These are phyloP conservation scores for Trichophyton rubrum DNA, from an alignment of 2,329 filamentous ascomycete genomes.

Conservation along the genomic window DNA sequence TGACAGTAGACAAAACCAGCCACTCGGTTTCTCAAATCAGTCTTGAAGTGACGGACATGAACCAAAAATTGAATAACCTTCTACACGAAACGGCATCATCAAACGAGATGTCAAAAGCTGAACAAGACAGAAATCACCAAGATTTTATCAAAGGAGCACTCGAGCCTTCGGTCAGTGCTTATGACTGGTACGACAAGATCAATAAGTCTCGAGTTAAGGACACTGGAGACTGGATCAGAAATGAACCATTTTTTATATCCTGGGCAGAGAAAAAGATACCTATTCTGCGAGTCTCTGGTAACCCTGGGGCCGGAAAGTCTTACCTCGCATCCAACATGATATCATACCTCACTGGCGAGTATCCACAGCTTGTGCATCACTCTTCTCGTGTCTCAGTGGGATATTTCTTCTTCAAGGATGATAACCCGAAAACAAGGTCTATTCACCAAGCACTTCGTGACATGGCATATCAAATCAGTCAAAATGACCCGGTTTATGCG, in stretches of 20 bases:
- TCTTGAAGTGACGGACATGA: constrained; percentile 2
- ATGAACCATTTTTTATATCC: constrained; percentile 27
- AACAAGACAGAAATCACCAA: constrained; percentile 16
- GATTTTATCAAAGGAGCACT: constrained; percentile 32
- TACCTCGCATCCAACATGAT: constrained; percentile 36
- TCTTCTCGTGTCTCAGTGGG: constrained; percentile 22
- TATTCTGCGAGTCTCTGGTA: constrained; percentile 36
- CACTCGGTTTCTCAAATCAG: neutral
- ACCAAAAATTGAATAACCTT: constrained; percentile 4
- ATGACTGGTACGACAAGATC: constrained; percentile 34
- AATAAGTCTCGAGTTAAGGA: constrained; percentile 29
- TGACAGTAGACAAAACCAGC: constrained; percentile 1
- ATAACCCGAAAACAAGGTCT: constrained; percentile 36
- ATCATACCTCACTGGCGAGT: constrained; percentile 25
- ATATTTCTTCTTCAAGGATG: constrained; percentile 34
- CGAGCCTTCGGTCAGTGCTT: constrained; percentile 26
- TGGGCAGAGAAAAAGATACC: constrained; percentile 28
- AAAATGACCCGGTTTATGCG: constrained; percentile 35
- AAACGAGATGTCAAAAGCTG: constrained; percentile 6
- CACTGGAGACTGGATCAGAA: constrained; percentile 38
- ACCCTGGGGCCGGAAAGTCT: constrained; percentile 37
- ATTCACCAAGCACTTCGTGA: constrained; percentile 36
- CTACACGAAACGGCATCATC: constrained; percentile 3
- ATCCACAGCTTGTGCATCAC: constrained; percentile 17
- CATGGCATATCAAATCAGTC: constrained; percentile 37